Evolutionary conservation across 2,329 filamentous ascomycete species (phyloP), one percentile per base, ranked within the genome.

Genomic region (Penicillium sp.): DNA sequence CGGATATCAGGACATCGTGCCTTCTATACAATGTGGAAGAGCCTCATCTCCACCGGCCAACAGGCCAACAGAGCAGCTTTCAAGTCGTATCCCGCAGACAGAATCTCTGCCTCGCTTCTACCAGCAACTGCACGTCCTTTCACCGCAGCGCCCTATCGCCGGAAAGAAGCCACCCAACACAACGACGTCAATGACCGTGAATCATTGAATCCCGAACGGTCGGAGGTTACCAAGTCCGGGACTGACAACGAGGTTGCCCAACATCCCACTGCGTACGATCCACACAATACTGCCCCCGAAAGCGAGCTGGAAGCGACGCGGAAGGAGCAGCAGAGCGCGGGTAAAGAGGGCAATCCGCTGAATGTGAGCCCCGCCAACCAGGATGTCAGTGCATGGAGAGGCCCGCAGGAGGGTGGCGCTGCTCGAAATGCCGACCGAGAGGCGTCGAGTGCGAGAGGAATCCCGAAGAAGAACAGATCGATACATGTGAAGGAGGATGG

Each of bases 221-320:
- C 76, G 38, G 86, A 94, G 60, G 79, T 83, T 65, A 79, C 79
- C 41, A 80, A 83, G 58, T 81, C 79, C 34, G 84, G 80, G 3
- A 79, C 78, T 0, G 86, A 81, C 50, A 70, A 81, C 31, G 73
- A 78, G 9, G 75, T 81, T 0, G 73, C 76, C 0, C 69, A 74
- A 19, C 70, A 77, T 41, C 73, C 81, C 28, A 76, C 81, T 0
- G 83, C 88, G 1, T 94, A 86, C 64, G 76, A 87, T 59, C 79
- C 81, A 0, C 65, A 73, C 39, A 79, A 78, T 60, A 90, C 85
- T 17, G 69, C 74, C 14, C 87, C 87, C 0, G 82, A 88, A 58
- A 57, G 65, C 15, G 78, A 80, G 25, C 44, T 62, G 7, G 44
- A 55, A 13, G 59, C 57, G 4, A 57, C 62, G 1, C 54, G 56